phyloP scores from a whole-genome alignment of 2,329 filamentous ascomycete genomes.

The Monilinia vaccinii-corymbosi region DNA sequence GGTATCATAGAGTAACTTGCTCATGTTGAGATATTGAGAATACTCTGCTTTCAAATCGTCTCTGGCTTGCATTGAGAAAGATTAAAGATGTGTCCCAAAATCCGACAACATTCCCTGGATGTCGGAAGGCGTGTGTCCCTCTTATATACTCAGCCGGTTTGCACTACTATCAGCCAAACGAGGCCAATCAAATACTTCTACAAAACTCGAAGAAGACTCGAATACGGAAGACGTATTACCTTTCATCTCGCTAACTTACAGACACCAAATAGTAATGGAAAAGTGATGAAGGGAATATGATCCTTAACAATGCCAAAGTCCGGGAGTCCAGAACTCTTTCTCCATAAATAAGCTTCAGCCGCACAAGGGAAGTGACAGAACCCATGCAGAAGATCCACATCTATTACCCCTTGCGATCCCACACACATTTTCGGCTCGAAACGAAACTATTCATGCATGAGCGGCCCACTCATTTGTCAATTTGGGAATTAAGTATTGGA shows the following conservation, averaged over 20 bases:
- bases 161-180: not conserved
- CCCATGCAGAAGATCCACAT: not conserved
- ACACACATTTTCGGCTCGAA: not conserved
- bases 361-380: not conserved
- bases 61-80: accelerated
- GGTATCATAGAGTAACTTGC: not conserved
- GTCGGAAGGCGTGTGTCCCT: no score
- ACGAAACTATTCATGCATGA: not conserved
- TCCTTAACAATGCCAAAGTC: no score
- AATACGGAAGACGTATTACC: not conserved
- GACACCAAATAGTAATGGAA: not conserved
- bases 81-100: not conserved
- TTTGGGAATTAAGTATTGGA: not conserved
- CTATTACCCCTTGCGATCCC: not conserved
- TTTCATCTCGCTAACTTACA: not conserved
- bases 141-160: not conserved
- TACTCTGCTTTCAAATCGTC: not conserved
- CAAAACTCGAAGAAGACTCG: not conserved
- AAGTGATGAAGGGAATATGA: not conserved
- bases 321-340: not conserved
- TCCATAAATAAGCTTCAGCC: not conserved
- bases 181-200: not conserved
- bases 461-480: not conserved
- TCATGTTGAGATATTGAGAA: not conserved
- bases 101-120: not conserved